phyloP scores from a whole-genome alignment of 805 yeast species.

The Helenozyma rhizophorensis region DNA sequence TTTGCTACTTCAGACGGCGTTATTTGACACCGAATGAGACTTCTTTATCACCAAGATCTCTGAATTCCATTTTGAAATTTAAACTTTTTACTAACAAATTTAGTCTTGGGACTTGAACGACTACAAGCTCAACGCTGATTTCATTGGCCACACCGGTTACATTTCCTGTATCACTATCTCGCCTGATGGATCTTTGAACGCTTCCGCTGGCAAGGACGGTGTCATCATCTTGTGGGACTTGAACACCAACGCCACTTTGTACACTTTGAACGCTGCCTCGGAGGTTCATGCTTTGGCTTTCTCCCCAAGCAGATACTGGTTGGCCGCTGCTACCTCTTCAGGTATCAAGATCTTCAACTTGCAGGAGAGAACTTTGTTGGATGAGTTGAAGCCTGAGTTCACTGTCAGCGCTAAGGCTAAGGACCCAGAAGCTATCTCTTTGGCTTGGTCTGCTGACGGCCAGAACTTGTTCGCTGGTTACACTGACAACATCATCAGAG shows the following conservation, averaged over 20 bases:
- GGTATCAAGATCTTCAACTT: conserved; percentile 98
- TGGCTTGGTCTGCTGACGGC: conserved; percentile 99
- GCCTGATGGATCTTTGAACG: conserved; percentile 99
- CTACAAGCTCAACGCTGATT: conserved; percentile 87
- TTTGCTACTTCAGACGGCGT: conserved; percentile 99
- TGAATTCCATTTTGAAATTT: conserved; percentile 44
- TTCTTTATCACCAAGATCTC: conserved; percentile 97
- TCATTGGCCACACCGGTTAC: conserved; percentile 99
- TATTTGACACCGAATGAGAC: conserved; percentile 85
- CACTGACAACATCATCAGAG: conserved; percentile 99
- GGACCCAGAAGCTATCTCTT: conserved; percentile 97
- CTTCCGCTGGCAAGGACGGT: conserved; percentile 99
- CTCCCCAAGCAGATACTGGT: conserved; percentile 99
- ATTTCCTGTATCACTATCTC: conserved; percentile 94
- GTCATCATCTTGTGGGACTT: conserved; percentile 97
- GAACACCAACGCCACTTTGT: conserved; percentile 76
- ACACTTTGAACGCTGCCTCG: conserved; percentile 92
- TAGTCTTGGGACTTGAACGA: conserved; percentile 93
- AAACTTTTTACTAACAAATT: conserved; percentile 42
- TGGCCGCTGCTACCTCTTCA: conserved; percentile 97
- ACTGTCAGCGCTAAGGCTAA: conserved; percentile 82
- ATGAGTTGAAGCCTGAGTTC: conserved; percentile 97
- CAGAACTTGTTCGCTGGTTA: conserved; percentile 99
- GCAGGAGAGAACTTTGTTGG: conserved; percentile 90
- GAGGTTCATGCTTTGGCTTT: conserved; percentile 97